A percentile compares a stretch with the other conserved stretches of the same genome.
These are phyloP conservation scores for Fusarium napiforme DNA, from an alignment of 2,329 filamentous ascomycete species.

Conservation along the genomic window DNA sequence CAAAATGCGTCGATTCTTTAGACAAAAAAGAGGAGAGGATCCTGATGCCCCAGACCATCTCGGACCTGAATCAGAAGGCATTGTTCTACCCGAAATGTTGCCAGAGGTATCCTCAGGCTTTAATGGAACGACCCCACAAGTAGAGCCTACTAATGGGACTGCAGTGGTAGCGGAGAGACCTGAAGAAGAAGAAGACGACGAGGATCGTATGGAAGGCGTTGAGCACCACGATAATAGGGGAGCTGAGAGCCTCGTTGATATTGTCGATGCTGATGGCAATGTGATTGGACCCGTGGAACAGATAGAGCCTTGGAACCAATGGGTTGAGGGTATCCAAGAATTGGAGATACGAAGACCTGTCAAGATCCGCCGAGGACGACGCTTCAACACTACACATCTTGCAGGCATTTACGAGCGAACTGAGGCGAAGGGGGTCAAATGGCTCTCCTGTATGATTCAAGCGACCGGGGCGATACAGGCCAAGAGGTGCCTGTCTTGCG, in stretches of 20 bases:
- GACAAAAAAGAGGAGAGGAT: constrained; percentile 45
- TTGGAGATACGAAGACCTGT: constrained; percentile 54
- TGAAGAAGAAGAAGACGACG: constrained; percentile 7
- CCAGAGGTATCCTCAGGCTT: constrained; percentile 9
- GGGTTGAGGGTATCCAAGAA: constrained; percentile 52
- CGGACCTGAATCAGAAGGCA: constrained; percentile 26
- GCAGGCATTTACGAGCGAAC: constrained; percentile 55
- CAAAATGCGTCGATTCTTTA: constrained; percentile 51
- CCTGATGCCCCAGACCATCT: constrained; percentile 22
- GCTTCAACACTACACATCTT: constrained; percentile 54
- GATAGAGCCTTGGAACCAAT: constrained; percentile 54
- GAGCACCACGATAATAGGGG: constrained; percentile 21
- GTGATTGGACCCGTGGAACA: constrained; percentile 52
- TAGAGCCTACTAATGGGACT: constrained; percentile 1
- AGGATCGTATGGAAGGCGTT: constrained; percentile 36
- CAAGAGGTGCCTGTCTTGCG: constrained; percentile 55
- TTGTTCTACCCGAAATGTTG: constrained; percentile 20
- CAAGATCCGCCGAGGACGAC: constrained; percentile 55
- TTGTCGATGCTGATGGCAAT: constrained; percentile 53
- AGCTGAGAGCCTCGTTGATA: constrained; percentile 46
- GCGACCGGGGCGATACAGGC: constrained; percentile 57
- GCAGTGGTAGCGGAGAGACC: neutral
- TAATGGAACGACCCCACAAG: constrained; percentile 20
- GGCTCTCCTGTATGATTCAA: constrained; percentile 62
- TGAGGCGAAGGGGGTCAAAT: constrained; percentile 57